Evolutionary conservation across 768 basidiomycete genomes (phyloP), one percentile per base, ranked within the genome.

Genomic region (Tricholomella constricta): DNA sequence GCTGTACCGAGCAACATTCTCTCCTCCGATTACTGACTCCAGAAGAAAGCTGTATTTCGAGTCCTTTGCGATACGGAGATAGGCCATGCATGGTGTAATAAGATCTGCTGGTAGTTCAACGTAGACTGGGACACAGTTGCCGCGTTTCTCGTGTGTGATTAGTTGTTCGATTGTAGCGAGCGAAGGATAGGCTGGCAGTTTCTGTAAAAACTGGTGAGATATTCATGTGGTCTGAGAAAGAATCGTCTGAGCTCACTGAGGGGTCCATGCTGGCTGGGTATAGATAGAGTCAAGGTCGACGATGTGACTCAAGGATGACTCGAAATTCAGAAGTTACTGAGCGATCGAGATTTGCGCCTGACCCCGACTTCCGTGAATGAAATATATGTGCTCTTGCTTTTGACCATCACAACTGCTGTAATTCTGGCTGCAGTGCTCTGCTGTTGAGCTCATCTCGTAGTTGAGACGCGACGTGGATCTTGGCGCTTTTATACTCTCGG

Each of bases 71-170:
- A 98, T 81, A 52, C 93, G 85, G 43, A 99, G 84, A 70, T 98
- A 99, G 6, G 97, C 95, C 75, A 94, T 89, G 66, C 94, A 94
- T 69, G 97, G 97, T 22, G 97, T 99, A 56, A 98, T 82, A 56
- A 98, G 84, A 67, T 99, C 97, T 41, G 94, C 95, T 20, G 96
- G 94, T 3, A 99, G 80, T 63, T 95, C 87, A 48, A 96, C 83
- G 71, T 84, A 98, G 59, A 99, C 82, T 19, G 96, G 96, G 31
- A 98, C 83, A 64, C 92, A 91, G 66, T 98, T 98, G 66, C 94
- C 94, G 51, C 75, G 79, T 69, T 92, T 90, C 68, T 93, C 88
- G 38, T 83, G 78, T 46, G 89, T 74, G 52, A 95, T 85, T 54
- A 94, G 80, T 58, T 81, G 80, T 69, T 92, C 88, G 45, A 94